Percentiles rank a stretch among this genome's conserved stretches.
Evolutionary conservation across 495 filamentous ascomycete genomes (phyloP).

Genomic region (Aspergillus conjunctus): DNA sequence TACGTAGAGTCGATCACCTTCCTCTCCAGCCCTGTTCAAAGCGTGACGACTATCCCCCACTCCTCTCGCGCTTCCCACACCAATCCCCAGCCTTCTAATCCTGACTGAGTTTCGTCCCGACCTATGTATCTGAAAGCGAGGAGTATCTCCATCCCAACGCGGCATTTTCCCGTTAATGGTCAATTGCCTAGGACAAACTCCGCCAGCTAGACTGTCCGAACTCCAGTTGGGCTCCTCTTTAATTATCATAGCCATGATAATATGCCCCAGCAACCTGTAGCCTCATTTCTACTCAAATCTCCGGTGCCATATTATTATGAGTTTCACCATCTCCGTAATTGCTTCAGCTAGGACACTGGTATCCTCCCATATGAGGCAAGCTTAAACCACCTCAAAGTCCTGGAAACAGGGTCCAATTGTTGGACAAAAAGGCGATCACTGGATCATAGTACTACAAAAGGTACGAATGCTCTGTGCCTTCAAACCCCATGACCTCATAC

Average conservation of each 20-base stretch:
- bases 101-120: constrained; percentile 29
- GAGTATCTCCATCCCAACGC: constrained; percentile 21
- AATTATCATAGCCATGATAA: constrained; percentile 11
- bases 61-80: constrained; percentile 12
- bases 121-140: constrained; percentile 26
- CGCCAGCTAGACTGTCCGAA: constrained; percentile 18
- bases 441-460: not conserved
- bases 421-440: not conserved
- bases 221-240: constrained; percentile 21
- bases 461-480: too few species aligned
- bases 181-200: constrained; percentile 6
- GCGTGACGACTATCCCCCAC: constrained; percentile 22
- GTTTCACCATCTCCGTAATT: not conserved
- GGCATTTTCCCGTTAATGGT: constrained; percentile 29
- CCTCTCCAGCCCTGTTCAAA: constrained; percentile 6
- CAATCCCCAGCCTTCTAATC: constrained; percentile 22
- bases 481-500: constrained; percentile 2
- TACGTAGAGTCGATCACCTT: constrained; percentile 18
- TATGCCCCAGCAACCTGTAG: not conserved
- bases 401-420: not conserved
- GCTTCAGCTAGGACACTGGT: not conserved
- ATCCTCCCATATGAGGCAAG: not conserved
- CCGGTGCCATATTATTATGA: not conserved
- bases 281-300: not conserved
- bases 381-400: not conserved